Conservation (phyloP, 108 stramenopile genomes). For the Asterionellopsis glacialis region DNA sequence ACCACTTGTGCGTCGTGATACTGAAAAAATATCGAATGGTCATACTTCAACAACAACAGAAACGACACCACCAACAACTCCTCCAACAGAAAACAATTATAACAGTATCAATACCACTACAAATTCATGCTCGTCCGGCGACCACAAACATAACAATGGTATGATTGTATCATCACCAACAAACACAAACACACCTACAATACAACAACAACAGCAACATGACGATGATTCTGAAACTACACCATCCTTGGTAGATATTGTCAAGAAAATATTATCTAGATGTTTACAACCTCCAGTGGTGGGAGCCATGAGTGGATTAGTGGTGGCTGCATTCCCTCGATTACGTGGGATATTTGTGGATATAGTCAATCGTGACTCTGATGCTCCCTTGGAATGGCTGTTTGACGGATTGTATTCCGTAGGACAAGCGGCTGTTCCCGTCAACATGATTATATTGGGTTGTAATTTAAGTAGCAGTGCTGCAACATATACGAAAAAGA, state of each 20-base stretch:
- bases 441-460: conserved; percentile 63
- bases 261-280: background rate
- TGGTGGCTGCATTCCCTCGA: conserved; percentile 46
- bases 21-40: background rate
- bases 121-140: too few species aligned
- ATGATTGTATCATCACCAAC: too few species aligned
- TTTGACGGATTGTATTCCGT: conserved; percentile 56
- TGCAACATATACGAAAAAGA: background rate
- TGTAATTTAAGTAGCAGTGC: conserved; percentile 30
- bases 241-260: background rate
- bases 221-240: too few species aligned
- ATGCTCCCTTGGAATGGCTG: conserved; percentile 55
- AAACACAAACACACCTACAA: too few species aligned
- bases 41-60: background rate
- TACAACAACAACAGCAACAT: background rate
- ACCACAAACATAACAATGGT: too few species aligned
- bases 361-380: conserved; percentile 22
- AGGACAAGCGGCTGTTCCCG: conserved; percentile 54
- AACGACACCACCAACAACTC: too few species aligned
- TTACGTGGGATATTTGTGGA: conserved; percentile 48
- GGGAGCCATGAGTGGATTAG: conserved; percentile 15
- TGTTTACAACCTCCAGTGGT: conserved; percentile 77
- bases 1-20: background rate
- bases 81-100: too few species aligned
- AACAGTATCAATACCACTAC: too few species aligned